phyloP scores from a whole-genome alignment of 164 flowering plant species.

The Vitis rupestris region DNA sequence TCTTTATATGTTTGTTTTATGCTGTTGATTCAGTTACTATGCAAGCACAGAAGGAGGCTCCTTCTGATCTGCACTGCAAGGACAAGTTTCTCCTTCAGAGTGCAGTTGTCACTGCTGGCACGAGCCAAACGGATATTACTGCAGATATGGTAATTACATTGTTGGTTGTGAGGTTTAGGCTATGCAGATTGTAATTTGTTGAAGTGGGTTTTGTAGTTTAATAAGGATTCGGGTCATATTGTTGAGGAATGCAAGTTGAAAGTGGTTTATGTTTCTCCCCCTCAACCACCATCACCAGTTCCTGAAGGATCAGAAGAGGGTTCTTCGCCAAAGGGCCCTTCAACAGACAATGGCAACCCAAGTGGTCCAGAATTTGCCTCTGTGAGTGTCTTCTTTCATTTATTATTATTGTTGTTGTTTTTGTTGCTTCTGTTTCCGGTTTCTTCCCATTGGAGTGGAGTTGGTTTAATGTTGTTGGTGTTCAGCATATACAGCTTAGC shows the following conservation, averaged over 20 bases:
- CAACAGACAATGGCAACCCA: constrained; percentile 43
- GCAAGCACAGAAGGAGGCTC: constrained; percentile 62
- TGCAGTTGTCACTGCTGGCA: constrained; percentile 31
- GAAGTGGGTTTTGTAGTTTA: constrained; percentile 35
- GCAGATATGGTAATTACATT: constrained; percentile 44
- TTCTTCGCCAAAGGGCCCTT: constrained; percentile 45
- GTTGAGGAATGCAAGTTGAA: constrained; percentile 68
- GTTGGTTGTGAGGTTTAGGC: background rate
- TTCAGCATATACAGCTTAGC: no score
- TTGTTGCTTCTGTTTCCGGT: background rate
- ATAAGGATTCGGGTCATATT: constrained; percentile 52
- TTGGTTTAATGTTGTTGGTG: background rate
- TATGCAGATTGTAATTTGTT: constrained; percentile 1
- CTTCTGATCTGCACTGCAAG: constrained; percentile 51
- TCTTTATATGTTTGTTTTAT: no score
- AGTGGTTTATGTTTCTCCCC: constrained; percentile 61
- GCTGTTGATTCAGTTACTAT: constrained; percentile 46
- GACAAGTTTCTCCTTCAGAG: constrained; percentile 64
- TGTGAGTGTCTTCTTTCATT: constrained; percentile 21
- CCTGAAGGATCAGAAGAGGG: constrained; percentile 66
- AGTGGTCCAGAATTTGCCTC: constrained; percentile 29
- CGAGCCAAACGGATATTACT: constrained; percentile 38
- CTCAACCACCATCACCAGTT: constrained; percentile 62
- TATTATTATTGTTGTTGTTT: background rate
- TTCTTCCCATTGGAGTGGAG: background rate